These are phyloP conservation scores for Lentinula guzmanii DNA, from an alignment of 768 basidiomycete genomes.

Conservation along the genomic window DNA sequence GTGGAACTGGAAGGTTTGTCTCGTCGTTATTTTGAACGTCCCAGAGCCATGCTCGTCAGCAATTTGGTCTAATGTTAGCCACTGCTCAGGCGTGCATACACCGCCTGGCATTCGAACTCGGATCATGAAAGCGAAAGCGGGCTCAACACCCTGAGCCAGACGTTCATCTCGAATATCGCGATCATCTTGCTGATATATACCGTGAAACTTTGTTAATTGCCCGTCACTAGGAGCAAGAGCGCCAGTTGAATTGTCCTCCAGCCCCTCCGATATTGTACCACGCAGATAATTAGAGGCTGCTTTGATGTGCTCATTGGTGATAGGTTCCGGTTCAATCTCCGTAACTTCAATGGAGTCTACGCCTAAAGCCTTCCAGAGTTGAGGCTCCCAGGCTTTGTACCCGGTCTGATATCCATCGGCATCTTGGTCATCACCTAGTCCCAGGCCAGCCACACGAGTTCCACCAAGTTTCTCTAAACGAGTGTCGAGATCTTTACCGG, in stretches of 20 bases:
- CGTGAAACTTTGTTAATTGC: conserved; percentile 97
- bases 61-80: conserved; percentile 94
- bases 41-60: conserved; percentile 92
- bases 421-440: conserved; percentile 95
- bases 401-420: conserved; percentile 95
- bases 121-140: conserved; percentile 98
- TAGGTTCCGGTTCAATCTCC: conserved; percentile 92
- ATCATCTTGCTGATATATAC: conserved; percentile 96
- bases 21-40: conserved; percentile 95
- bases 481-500: conserved; percentile 83
- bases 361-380: conserved; percentile 89
- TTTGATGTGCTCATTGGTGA: conserved; percentile 99
- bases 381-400: conserved; percentile 93
- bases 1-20: conserved; percentile 99
- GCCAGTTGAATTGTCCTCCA: conserved; percentile 80
- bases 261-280: conserved; percentile 91
- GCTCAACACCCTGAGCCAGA: conserved; percentile 86
- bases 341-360: conserved; percentile 84
- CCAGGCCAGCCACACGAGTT: conserved; percentile 65
- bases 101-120: conserved; percentile 95
- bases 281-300: conserved; percentile 90
- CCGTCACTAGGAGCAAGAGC: conserved; percentile 88
- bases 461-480: conserved; percentile 78
- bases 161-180: conserved; percentile 98
- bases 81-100: conserved; percentile 87